phyloP scores from a whole-genome alignment of 2,329 filamentous ascomycete genomes.

The Sclerotinia minor region DNA sequence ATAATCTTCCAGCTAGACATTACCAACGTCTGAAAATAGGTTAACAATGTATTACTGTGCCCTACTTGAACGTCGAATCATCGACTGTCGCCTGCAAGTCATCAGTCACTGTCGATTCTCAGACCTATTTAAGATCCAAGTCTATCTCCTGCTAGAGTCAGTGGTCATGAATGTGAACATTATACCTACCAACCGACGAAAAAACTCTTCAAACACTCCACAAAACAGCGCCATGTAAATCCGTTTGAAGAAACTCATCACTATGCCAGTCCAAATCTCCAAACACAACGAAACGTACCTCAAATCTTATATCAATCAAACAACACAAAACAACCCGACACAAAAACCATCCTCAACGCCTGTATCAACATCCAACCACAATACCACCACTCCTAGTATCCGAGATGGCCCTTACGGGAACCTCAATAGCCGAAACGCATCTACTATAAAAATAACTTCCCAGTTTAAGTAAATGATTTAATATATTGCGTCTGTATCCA shows the following conservation, averaged over 20 bases:
- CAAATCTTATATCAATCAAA: background rate
- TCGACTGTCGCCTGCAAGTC: background rate
- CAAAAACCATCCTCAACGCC: background rate
- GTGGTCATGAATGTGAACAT: background rate
- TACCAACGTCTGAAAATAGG: background rate
- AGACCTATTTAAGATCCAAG: background rate
- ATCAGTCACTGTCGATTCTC: background rate
- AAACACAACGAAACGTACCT: background rate
- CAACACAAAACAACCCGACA: background rate
- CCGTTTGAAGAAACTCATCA: background rate
- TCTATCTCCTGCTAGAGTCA: no score
- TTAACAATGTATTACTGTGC: background rate
- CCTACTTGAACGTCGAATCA: background rate
- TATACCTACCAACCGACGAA: background rate
- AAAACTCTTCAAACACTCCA: background rate
- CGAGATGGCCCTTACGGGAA: background rate
- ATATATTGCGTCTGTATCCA: background rate
- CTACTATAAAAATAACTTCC: background rate
- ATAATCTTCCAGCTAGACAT: background rate
- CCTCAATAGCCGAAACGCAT: background rate
- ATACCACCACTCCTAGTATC: background rate
- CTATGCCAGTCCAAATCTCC: background rate
- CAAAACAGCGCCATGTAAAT: background rate
- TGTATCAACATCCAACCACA: constrained; percentile 1
- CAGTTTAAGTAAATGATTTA: background rate